A percentile compares a stretch with the other conserved stretches of the same genome.
phyloP scores from a whole-genome alignment of 192 early-diverging fungal genomes.

The Allomyces macrogynus region DNA sequence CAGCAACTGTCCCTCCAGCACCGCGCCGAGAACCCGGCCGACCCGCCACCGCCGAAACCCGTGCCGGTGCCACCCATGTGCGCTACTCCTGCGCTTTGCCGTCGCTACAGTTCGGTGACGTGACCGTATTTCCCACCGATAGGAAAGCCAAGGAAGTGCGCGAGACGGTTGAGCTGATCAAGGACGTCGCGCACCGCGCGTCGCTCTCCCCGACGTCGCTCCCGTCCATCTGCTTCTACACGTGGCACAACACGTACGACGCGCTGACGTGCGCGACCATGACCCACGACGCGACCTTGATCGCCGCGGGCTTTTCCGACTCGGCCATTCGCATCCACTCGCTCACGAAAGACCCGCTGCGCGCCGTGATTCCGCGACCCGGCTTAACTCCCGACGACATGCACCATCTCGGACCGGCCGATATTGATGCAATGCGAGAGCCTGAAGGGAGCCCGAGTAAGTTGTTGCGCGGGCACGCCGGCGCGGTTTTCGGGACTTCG shows the following conservation, averaged over 20 bases:
- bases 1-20: background rate
- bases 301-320: slow-evolving; percentile 84
- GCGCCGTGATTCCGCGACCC: slow-evolving; percentile 5
- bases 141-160: slow-evolving; percentile 63
- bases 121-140: no score
- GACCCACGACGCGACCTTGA: slow-evolving; percentile 55
- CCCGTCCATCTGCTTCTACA: slow-evolving; percentile 84
- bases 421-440: slow-evolving; percentile 40
- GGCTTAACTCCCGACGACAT: background rate
- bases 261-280: slow-evolving; percentile 64
- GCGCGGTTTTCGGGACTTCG: slow-evolving; percentile 68
- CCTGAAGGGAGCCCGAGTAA: slow-evolving; percentile 30
- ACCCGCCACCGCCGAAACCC: background rate
- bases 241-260: slow-evolving; percentile 82
- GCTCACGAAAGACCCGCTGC: slow-evolving; percentile 51
- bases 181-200: slow-evolving; percentile 55
- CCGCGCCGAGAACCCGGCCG: background rate
- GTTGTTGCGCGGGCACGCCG: slow-evolving; percentile 71
- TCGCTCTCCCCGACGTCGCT: slow-evolving; percentile 39
- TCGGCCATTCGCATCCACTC: slow-evolving; percentile 88
- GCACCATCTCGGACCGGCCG: slow-evolving; percentile 14
- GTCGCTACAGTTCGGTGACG: no score
- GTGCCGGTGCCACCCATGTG: slow-evolving; percentile 43
- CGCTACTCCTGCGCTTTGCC: no score
- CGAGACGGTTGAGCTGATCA: slow-evolving; percentile 51